Evolutionary conservation across 2,329 filamentous ascomycete genomes (phyloP), one percentile per base, ranked within the genome.

Genomic region (Colletotrichum siamense): DNA sequence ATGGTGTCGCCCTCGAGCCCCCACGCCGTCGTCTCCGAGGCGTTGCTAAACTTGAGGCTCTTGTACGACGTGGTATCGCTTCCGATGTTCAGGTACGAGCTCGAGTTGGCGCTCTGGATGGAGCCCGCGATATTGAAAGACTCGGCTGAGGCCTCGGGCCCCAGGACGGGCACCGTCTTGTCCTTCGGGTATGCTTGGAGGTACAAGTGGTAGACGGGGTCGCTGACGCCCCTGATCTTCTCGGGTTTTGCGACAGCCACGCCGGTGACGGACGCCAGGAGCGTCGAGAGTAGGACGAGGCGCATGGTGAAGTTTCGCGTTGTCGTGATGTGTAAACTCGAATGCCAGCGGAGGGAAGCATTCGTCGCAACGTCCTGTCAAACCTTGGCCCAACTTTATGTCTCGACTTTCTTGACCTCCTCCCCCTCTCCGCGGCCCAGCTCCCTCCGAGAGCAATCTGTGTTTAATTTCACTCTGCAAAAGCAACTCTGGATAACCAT

Each of bases 201-300:
- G 78, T 91, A 91, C 26, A 88, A 84, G 79, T 91, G 89, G 77
- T 87, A 90, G 72, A 90, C 87, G 4, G 89, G 89, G 8, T 85
- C 84, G 72, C 84, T 82, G 10, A 90, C 88, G 49, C 86, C 86
- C 39, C 89, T 88, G 76, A 90, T 89, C 79, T 88, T 87, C 80
- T 88, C 86, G 15, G 88, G 83, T 69, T 88, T 88, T 57, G 85
- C 84, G 8, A 81, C 73, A n/a, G 80, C 80, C 5, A 39, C 24
- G 59, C 62, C 28, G 10, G 68, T 26, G 34, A 78, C 18, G 49
- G 70, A 68, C 34, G 34, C 44, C 62, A 68, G 65, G 13, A 57
- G 61, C 71, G 59, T 9, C 39, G 63, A 69, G n/a, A 69, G 61
- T 52, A 75, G 32, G 76, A 57, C 67, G 69, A 79, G 39, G 28